phyloP scores from a whole-genome alignment of 2,329 filamentous ascomycete genomes.

The Coniochaeta sp. region DNA sequence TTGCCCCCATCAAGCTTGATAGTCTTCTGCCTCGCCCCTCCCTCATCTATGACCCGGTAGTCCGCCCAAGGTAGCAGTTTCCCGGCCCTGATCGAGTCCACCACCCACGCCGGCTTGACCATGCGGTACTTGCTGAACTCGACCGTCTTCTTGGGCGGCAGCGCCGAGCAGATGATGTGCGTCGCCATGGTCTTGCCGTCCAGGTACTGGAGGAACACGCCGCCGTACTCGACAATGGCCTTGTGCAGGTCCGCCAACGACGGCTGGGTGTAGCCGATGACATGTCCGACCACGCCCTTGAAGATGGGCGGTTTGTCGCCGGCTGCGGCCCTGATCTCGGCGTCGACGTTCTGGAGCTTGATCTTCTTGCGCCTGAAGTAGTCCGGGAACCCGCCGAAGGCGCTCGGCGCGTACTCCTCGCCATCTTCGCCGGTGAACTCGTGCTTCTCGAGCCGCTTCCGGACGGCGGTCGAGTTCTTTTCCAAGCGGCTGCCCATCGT shows the following conservation, averaged over 20 bases:
- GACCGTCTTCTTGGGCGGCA: conserved; percentile 87
- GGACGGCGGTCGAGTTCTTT: conserved; percentile 54
- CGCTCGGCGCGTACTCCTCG: conserved; percentile 83
- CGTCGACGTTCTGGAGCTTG: conserved; percentile 92
- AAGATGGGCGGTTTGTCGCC: conserved; percentile 76
- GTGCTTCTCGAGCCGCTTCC: conserved; percentile 57
- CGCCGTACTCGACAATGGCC: conserved; percentile 87
- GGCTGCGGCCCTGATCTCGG: conserved; percentile 63
- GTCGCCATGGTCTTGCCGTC: conserved; percentile 93
- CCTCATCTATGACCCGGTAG: conserved; percentile 81
- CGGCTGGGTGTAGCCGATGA: conserved; percentile 94
- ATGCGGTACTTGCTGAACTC: conserved; percentile 86
- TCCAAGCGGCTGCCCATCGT: conserved; percentile 54
- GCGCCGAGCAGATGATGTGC: conserved; percentile 84
- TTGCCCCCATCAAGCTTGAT: conserved; percentile 55
- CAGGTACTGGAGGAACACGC: conserved; percentile 87
- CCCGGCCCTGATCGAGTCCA: conserved; percentile 78
- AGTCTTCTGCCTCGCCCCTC: conserved; percentile 72
- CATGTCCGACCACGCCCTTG: conserved; percentile 80
- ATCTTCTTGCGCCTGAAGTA: conserved; percentile 96
- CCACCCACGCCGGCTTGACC: conserved; percentile 90
- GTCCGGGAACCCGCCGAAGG: conserved; percentile 82
- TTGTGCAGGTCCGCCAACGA: conserved; percentile 81
- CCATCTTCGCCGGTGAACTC: conserved; percentile 74
- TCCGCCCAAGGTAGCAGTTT: conserved; percentile 77